Percentiles rank a stretch among this genome's conserved stretches.
Conservation (phyloP, 768 basidiomycete species). For the Cystobasidium onofrii region DNA sequence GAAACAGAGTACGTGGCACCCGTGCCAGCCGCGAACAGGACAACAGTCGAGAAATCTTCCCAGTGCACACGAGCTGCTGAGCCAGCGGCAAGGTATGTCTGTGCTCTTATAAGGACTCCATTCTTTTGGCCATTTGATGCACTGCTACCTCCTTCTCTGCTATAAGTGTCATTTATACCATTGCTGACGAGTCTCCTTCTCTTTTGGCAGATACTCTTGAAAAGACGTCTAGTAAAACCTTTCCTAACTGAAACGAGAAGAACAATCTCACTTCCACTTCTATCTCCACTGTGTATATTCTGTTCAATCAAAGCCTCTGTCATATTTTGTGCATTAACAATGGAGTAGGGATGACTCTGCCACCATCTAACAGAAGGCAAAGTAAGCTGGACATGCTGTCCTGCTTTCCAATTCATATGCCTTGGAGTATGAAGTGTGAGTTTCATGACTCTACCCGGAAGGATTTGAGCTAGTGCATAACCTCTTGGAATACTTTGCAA, state of each 20-base stretch:
- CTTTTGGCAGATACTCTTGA: slow-evolving; percentile 52
- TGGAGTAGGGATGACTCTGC: slow-evolving; percentile 67
- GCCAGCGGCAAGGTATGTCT: slow-evolving; percentile 64
- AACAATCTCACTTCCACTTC: slow-evolving; percentile 54
- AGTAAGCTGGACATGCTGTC: slow-evolving; percentile 67
- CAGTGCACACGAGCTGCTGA: slow-evolving; percentile 57
- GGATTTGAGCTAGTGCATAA: slow-evolving; percentile 60
- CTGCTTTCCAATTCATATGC: slow-evolving; percentile 61
- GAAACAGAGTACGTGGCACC: slow-evolving; percentile 66
- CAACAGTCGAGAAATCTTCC: slow-evolving; percentile 55
- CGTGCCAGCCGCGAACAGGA: slow-evolving; percentile 64
- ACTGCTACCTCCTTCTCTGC: slow-evolving; percentile 32
- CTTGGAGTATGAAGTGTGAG: slow-evolving; percentile 58
- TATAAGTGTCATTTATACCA: not conserved
- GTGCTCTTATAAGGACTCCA: slow-evolving; percentile 55
- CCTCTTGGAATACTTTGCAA: slow-evolving; percentile 56
- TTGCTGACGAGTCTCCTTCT: slow-evolving; percentile 44
- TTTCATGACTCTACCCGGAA: slow-evolving; percentile 64
- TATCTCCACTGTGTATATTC: slow-evolving; percentile 40
- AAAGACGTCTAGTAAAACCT: slow-evolving; percentile 63
- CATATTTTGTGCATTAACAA: slow-evolving; percentile 53
- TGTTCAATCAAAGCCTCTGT: slow-evolving; percentile 23
- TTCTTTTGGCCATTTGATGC: not conserved
- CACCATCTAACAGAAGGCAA: slow-evolving; percentile 59
- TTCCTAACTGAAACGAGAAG: slow-evolving; percentile 62